Base-by-base conservation (phyloP, 2,329 filamentous ascomycete genomes). In the Ustilaginoidea virens region DNA sequence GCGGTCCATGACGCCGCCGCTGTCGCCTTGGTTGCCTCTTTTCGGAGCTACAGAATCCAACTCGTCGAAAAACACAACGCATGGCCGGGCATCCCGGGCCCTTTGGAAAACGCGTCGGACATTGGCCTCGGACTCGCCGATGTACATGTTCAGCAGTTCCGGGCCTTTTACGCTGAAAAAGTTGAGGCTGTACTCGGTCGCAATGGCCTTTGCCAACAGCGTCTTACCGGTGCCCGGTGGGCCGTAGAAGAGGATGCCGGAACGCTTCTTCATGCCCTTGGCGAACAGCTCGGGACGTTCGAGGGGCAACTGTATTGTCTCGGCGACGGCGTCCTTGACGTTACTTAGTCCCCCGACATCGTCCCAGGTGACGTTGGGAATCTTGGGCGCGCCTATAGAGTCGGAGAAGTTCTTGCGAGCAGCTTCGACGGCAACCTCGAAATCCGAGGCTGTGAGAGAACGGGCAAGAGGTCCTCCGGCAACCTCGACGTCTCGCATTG, bases 371-470 rank as follows among this genome's bases (percentile, higher is more conserved):
- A 98, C 90, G 37, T 93, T 94, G 5, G 87, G 90, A 36, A 96
- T 96, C 65, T 96, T 96, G 3, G 90, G 90, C 5, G 90, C 90
- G 15, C 90, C 90, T 38, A 98, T 98, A 0, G 87, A 79, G 51
- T 96, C 90, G 5, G 90, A 87, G 49, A 98, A 98, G 54, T 94
- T 96, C 65, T 94, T 94, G 31, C 90, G 75, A 1, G 90, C 90
- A 5, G 86, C 83, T 34, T 96, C 87, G 4, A 98, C 87, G 0
- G 90, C 90, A n/a, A 76, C 58, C 31, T 93, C 85, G 39, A 96
- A 87, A 51, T 98, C 90, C 2, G 67, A 62, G 40, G 80, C 80
- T 1, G 75, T 86, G 8, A 98, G 64, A 29, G 80, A 81, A 17
- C 74, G 74, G 5, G 80, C 80, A 7, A 76, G 67, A 23, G 81